These are phyloP conservation scores for Dactylorhiza incarnata DNA, from an alignment of 106 monocot genomes.

Conservation along the genomic window DNA sequence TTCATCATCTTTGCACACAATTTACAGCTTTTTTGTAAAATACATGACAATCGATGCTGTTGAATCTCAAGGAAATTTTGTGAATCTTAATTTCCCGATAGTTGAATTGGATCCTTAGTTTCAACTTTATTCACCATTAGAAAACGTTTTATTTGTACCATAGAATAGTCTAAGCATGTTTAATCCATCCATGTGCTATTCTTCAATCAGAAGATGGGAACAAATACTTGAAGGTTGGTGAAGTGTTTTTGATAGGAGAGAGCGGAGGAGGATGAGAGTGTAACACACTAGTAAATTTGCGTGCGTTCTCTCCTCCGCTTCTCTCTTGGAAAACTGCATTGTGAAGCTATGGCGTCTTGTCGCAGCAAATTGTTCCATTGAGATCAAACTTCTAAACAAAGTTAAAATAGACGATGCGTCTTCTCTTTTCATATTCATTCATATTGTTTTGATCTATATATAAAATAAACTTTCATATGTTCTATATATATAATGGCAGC, in stretches of 20 bases:
- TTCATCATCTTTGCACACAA: background rate
- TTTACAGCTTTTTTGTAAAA: background rate
- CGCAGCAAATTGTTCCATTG: background rate
- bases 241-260: background rate
- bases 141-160: background rate
- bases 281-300: too few relatives aligned
- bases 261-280: background rate
- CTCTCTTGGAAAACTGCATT: background rate
- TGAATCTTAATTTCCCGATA: background rate
- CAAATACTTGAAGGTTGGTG: too few relatives aligned
- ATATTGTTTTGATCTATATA: background rate
- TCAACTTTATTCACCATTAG: background rate
- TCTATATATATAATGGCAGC: constrained; percentile 30
- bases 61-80: background rate
- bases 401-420: too few relatives aligned
- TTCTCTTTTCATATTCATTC: background rate
- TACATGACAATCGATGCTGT: background rate
- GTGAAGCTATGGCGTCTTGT: background rate
- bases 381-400: background rate
- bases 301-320: too few relatives aligned
- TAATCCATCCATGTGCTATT: background rate
- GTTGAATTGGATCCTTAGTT: background rate
- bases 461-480: background rate
- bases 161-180: background rate
- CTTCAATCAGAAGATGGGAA: background rate